Conservation (phyloP, 805 yeast species). For the Suhomyces tanzawaensis region DNA sequence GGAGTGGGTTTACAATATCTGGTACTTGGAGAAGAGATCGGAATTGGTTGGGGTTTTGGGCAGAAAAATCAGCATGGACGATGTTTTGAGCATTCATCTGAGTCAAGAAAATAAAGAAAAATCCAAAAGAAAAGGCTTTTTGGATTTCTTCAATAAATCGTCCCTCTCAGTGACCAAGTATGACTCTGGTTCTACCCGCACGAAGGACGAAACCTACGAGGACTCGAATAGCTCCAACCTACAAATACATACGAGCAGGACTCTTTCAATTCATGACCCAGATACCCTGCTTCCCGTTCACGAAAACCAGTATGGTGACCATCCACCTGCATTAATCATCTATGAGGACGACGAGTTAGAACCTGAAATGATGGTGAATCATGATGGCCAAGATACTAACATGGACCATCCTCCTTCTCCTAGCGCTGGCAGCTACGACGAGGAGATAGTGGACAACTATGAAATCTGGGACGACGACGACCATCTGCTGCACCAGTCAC, state of each 20-base stretch:
- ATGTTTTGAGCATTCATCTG: slow-evolving; percentile 18
- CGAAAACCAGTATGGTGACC: slow-evolving; percentile 4
- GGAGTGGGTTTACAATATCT: slow-evolving; percentile 65
- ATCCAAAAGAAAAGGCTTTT: background rate
- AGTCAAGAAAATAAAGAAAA: slow-evolving; percentile 5
- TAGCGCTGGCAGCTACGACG: slow-evolving; percentile 18
- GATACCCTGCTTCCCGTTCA: background rate
- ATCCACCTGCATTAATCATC: background rate
- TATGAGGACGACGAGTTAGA: slow-evolving; percentile 1
- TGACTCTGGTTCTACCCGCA: slow-evolving; percentile 1
- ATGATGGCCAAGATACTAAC: background rate
- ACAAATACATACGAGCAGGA: slow-evolving; percentile 1
- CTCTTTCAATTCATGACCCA: background rate
- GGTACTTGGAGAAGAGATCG: slow-evolving; percentile 44
- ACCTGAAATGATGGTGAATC: background rate
- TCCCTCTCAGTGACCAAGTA: background rate
- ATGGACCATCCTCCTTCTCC: background rate
- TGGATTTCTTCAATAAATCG: background rate
- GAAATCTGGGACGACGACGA: slow-evolving; percentile 19
- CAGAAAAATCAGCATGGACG: slow-evolving; percentile 51
- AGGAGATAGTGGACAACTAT: slow-evolving; percentile 27
- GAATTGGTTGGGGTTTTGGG: slow-evolving; percentile 64
- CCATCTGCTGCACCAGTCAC: slow-evolving; percentile 3
- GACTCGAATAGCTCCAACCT: background rate
- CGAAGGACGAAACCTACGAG: background rate